A percentile compares a stretch with the other conserved stretches of the same genome.
Conservation (phyloP, 2,329 filamentous ascomycete species). For the Penicillium janthinellum region DNA sequence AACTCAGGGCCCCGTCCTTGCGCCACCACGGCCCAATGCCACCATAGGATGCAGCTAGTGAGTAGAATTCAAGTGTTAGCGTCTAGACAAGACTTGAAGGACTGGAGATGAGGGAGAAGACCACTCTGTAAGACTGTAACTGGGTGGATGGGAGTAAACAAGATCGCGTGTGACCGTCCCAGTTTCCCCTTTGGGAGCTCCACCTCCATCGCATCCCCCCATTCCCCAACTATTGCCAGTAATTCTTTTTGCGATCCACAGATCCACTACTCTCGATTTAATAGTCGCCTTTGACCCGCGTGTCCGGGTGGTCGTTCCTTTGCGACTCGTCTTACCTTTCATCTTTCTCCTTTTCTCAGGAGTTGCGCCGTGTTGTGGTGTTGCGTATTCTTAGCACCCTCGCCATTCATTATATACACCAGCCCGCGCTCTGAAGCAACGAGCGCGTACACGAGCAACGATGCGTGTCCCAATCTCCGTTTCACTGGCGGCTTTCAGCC, state of each 20-base stretch:
- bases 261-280: constrained; percentile 15
- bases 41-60: neutral
- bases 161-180: constrained; percentile 8
- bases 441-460: constrained; percentile 2
- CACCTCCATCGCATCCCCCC: constrained; percentile 9
- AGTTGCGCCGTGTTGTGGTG: neutral
- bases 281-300: constrained; percentile 24
- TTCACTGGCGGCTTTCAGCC: constrained; percentile 26
- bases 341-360: neutral
- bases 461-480: constrained; percentile 34
- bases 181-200: constrained; percentile 12
- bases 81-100: neutral
- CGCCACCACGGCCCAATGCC: constrained; percentile 1
- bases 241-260: constrained; percentile 6
- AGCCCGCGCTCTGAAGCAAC: neutral
- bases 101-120: neutral
- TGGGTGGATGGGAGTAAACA: constrained; percentile 7
- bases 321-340: constrained; percentile 7
- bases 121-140: neutral
- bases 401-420: constrained; percentile 11
- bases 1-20: neutral
- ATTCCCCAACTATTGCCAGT: neutral
- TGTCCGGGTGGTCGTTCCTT: constrained; percentile 20
- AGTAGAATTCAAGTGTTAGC: neutral
- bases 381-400: neutral